phyloP scores from a whole-genome alignment of 2,329 filamentous ascomycete genomes.

The Arthrobotrys sinensis region DNA sequence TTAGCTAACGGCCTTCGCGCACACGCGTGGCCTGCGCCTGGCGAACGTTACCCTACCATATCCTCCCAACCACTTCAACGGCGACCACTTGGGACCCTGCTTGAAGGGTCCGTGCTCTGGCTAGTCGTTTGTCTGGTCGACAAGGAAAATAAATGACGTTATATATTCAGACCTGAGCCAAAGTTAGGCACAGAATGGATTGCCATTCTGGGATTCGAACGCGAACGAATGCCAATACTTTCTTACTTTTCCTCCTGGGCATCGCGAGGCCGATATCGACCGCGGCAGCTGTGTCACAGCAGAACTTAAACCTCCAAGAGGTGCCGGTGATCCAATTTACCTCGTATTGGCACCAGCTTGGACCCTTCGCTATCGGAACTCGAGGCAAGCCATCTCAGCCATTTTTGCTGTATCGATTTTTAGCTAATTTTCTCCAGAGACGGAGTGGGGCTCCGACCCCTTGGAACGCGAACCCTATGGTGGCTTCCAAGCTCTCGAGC shows the following conservation, averaged over 20 bases:
- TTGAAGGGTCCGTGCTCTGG: constrained; percentile 22
- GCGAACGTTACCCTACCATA: background rate
- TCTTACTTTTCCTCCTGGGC: background rate
- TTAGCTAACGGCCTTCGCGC: constrained; percentile 10
- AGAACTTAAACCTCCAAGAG: constrained; percentile 38
- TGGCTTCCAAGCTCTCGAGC: constrained; percentile 71
- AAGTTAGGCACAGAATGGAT: too few species aligned
- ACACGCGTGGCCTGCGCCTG: constrained; percentile 16
- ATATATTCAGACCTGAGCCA: constrained; percentile 4
- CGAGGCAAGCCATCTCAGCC: constrained; percentile 69
- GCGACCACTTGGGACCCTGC: constrained; percentile 24
- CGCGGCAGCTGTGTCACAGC: constrained; percentile 16
- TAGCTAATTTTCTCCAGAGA: constrained; percentile 68
- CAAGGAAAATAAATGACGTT: constrained; percentile 42
- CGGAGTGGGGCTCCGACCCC: constrained; percentile 74
- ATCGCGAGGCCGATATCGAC: background rate
- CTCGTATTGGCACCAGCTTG: constrained; percentile 71
- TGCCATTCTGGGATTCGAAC: too few species aligned
- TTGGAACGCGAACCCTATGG: constrained; percentile 72
- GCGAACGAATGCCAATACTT: too few species aligned
- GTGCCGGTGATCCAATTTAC: constrained; percentile 49
- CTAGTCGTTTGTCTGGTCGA: too few species aligned
- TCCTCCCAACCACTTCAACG: constrained; percentile 21
- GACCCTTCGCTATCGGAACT: constrained; percentile 74
- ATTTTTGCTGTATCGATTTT: constrained; percentile 16